Conservation (phyloP, 2,329 filamentous ascomycete species). For the Akanthomyces muscarius region DNA sequence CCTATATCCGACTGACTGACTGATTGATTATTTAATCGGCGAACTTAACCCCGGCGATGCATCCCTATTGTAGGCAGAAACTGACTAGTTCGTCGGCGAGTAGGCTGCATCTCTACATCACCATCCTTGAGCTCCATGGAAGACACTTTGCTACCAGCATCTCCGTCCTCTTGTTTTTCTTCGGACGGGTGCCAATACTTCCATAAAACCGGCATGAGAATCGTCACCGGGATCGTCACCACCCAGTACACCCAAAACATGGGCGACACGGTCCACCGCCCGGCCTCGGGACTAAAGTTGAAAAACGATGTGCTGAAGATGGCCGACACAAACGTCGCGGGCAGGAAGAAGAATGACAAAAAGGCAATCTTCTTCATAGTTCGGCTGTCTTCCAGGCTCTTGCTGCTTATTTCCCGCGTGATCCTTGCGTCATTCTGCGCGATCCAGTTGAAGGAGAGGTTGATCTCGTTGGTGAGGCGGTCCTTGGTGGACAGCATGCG, state of each 20-base stretch:
- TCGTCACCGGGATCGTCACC: neutral
- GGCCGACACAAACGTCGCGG: slow-evolving; percentile 46
- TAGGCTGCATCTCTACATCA: too few species aligned
- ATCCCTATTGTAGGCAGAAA: too few species aligned
- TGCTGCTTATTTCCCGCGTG: slow-evolving; percentile 37
- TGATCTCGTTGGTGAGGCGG: slow-evolving; percentile 52
- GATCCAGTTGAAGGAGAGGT: slow-evolving; percentile 46
- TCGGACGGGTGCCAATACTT: too few species aligned
- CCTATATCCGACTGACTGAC: too few species aligned
- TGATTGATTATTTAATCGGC: too few species aligned
- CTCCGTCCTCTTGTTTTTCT: too few species aligned
- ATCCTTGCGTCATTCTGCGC: slow-evolving; percentile 38
- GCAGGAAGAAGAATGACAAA: slow-evolving; percentile 46
- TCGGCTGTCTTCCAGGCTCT: slow-evolving; percentile 42
- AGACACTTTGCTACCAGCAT: too few species aligned
- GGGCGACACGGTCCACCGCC: slow-evolving; percentile 22
- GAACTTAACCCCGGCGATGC: too few species aligned
- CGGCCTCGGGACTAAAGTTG: slow-evolving; percentile 26
- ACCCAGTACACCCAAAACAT: slow-evolving; percentile 33
- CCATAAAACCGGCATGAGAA: neutral
- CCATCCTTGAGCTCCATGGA: too few species aligned
- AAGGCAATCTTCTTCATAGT: slow-evolving; percentile 50
- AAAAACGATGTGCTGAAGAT: slow-evolving; percentile 47
- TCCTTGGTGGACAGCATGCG: slow-evolving; percentile 33
- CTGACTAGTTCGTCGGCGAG: too few species aligned